phyloP scores from a whole-genome alignment of 2,329 filamentous ascomycete genomes.

The Botrytis paeoniae region DNA sequence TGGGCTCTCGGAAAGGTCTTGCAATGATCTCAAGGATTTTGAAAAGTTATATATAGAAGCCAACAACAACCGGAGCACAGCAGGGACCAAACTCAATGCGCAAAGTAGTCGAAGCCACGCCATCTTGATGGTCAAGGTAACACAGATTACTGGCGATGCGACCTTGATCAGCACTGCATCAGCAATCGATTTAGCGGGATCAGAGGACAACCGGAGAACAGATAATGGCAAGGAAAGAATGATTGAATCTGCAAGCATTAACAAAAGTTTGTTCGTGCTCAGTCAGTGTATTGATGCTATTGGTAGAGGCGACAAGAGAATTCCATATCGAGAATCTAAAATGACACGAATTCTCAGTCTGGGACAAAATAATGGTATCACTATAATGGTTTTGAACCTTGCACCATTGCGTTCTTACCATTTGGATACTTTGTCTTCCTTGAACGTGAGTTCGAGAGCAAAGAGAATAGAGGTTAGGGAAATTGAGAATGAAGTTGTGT shows the following conservation, averaged over 20 bases:
- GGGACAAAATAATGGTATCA: conserved; percentile 92
- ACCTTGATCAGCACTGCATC: conserved; percentile 79
- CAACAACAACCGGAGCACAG: conserved; percentile 85
- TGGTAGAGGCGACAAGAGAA: conserved; percentile 67
- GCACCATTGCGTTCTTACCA: conserved; percentile 91
- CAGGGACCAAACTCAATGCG: conserved; percentile 87
- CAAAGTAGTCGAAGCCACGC: conserved; percentile 89
- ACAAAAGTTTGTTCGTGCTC: conserved; percentile 92
- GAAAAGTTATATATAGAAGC: conserved; percentile 87
- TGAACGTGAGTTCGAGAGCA: conserved; percentile 92
- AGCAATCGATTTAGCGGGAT: conserved; percentile 91
- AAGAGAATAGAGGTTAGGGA: conserved; percentile 96
- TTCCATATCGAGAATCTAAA: conserved; percentile 88
- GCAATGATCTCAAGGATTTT: conserved; percentile 84
- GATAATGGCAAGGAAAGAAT: conserved; percentile 91
- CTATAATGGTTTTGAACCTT: conserved; percentile 94
- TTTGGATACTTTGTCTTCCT: conserved; percentile 85
- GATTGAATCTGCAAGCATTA: conserved; percentile 95
- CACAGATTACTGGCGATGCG: conserved; percentile 67
- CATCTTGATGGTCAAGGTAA: conserved; percentile 85
- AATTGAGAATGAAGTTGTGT: conserved; percentile 92
- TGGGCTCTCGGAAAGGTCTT: conserved; percentile 78
- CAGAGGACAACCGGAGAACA: conserved; percentile 90
- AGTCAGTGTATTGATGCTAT: conserved; percentile 97
- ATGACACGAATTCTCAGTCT: conserved; percentile 93